Evolutionary conservation across 2,329 filamentous ascomycete species (phyloP), one percentile per base, ranked within the genome.

Genomic region (Colletotrichum tabaci): DNA sequence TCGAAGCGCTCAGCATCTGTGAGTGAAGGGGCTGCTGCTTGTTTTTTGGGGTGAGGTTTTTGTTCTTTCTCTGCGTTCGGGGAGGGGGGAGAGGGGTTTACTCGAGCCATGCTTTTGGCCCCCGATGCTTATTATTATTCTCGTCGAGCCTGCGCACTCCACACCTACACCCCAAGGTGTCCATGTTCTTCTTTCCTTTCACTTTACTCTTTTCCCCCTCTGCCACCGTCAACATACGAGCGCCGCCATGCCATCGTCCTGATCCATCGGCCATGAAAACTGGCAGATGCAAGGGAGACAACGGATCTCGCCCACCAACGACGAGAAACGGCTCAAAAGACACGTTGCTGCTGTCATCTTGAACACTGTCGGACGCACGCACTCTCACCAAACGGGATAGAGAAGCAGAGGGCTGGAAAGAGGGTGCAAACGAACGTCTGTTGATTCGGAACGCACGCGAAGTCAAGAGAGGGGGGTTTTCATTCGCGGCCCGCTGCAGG

Each of bases 211-310:
- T 60, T 50, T 57, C 46, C 47, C 42, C 38, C 61, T 42, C 47
- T 46, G n/a, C 42, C 56, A 23, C 53, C 46, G n/a, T n/a, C 74
- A 72, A 67, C 46, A 40, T 44, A 40, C 58, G 58, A 30, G 35
- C 73, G 74, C 76, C 74, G 74, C 72, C 76, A 79, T 79, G 76
- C 75, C 75, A 77, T 60, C 66, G 30, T 53, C 70, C 71, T 73
- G 69, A 69, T 63, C 60, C 61, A 64, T 70, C 70, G 57, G 66
- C 66, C 66, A 64, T 73, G 70, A 73, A 58, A 73, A 70, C 46
- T 66, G 70, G 62, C 72, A 47, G 72, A 74, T 70, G 61, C 40
- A 73, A 74, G 66, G 72, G 72, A 73, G 68, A 72, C 61, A 72
- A 65, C 61, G 35, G 60, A 71, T 61, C 53, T 72, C 70, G 65